Percentiles rank a stretch among this genome's conserved stretches.
These are phyloP conservation scores for Yarrowia sp. DNA, from an alignment of 805 yeast genomes.

Conservation along the genomic window DNA sequence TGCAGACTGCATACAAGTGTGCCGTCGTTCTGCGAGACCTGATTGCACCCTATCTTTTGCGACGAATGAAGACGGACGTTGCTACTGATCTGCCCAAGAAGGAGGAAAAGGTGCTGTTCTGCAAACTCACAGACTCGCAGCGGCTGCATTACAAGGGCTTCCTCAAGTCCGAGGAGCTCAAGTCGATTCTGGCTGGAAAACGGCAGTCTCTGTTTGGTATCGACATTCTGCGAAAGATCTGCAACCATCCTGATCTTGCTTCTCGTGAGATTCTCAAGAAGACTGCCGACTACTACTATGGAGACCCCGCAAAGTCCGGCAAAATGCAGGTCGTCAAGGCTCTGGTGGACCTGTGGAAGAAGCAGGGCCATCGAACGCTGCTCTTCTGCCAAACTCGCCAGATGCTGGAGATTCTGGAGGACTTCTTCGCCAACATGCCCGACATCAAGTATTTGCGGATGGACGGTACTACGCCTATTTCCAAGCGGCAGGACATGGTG, in stretches of 20 bases:
- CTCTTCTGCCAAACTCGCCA: constrained; percentile 92
- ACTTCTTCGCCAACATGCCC: constrained; percentile 50
- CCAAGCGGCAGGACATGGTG: constrained; percentile 71
- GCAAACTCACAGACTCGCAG: constrained; percentile 77
- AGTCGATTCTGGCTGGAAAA: constrained; percentile 68
- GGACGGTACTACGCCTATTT: constrained; percentile 92
- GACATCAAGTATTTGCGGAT: constrained; percentile 61
- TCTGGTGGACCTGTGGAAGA: constrained; percentile 69
- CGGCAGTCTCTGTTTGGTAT: constrained; percentile 85
- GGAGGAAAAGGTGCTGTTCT: constrained; percentile 90
- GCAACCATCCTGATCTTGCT: constrained; percentile 92
- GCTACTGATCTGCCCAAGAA: constrained; percentile 93
- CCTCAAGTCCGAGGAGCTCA: constrained; percentile 70
- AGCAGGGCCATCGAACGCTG: constrained; percentile 72
- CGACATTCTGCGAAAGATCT: constrained; percentile 83
- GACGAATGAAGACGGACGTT: constrained; percentile 89
- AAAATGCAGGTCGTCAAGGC: constrained; percentile 86
- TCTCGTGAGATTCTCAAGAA: constrained; percentile 44
- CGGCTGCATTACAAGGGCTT: constrained; percentile 71
- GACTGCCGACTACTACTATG: constrained; percentile 40
- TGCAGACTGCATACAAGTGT: constrained; percentile 93
- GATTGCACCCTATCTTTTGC: constrained; percentile 81
- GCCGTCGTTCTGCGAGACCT: constrained; percentile 86
- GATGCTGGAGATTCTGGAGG: constrained; percentile 85
- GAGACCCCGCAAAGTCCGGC: constrained; percentile 63